Evolutionary conservation across 768 basidiomycete genomes (phyloP), one percentile per base, ranked within the genome.

Genomic region (Coprinopsis sp.): DNA sequence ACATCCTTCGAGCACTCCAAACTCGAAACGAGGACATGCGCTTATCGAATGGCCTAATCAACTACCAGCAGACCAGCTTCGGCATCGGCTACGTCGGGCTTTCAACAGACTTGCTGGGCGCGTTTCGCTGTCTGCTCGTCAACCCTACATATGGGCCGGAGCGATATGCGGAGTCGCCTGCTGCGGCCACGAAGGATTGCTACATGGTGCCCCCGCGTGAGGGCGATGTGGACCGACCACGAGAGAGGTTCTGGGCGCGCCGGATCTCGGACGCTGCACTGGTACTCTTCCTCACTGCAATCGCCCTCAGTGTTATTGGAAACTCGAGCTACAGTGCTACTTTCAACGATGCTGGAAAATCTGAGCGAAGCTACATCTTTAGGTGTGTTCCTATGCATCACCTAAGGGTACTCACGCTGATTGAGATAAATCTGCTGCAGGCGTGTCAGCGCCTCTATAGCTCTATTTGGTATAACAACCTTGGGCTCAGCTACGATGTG

Each of bases 1-100:
- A 60, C 40, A 52, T 60, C 13, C 51, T 69, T 18, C 60, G 69
- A 19, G 67, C 66, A 2, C 46, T 39, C 19, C 59, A 58, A 49
- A 34, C 63, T 3, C 61, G 37, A 37, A 58, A 48, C 19, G 59
- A 49, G 14, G 24, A 34, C 6, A 27, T 37, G 29, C 53, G 58
- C 6, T 23, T 58, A 13, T 61, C 61, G 4, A 46, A 37, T 18
- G 59, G 63, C 14, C 48, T 67, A 16, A 38, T 46, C 12, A 59
- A 52, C 21, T 64, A 68, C 47, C 47, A 58, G 56, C 64, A 69
- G 57, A 30, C 58, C 14, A 47, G 50, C 23, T 38, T 49, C 4
- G 46, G 46, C 14, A 13, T 51, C 37, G 53, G 49, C 5, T 54
- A 41, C 31, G 47, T 44, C 19, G 40, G 46, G 25, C 42, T 54